Evolutionary conservation across 441 rosid species (phyloP), one percentile per base, ranked within the genome.

Genomic region (Macaranga tanarius): DNA sequence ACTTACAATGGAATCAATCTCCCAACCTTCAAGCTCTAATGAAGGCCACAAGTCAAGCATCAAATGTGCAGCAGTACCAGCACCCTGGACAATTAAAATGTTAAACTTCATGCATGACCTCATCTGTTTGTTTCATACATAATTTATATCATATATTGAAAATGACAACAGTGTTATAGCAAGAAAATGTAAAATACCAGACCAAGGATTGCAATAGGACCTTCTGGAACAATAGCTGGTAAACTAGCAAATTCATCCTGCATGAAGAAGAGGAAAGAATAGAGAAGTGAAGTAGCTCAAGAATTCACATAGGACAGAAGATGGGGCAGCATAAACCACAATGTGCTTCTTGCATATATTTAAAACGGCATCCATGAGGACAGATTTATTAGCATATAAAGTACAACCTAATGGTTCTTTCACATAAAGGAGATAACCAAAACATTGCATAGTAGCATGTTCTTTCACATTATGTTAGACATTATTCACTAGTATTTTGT

Each of bases 21-120:
- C 97, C 90, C 90, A 94, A 58, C 97, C 97, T 70, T 92, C 84
- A 79, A 94, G 86, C 81, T 80, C 78, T 78, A 87, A 54, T 10
- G 89, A 82, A 79, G 98, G 98, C 93, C 92, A 90, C 50, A 81
- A 70, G 38, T 86, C 82, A 77, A 92, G 98, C 85, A 92, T 88
- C 84, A 92, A 73, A 75, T 86, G 91, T 28, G 96, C 98, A 65
- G 91, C 93, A 25, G 98, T 92, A 76, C 98, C 98, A 72, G 92
- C 98, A 42, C 95, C 94, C 94, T 89, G 59, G 22, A 77, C 63
- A 19, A 73, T 63, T 19, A 57, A 42, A 7, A 62, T 38, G 60
- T 55, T 75, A 12, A 34, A 10, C 38, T 25, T 17, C 38, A 56
- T 13, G 44, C 19, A 52, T 15, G 26, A 69, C 20, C 15, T 40